Conservation (phyloP, 139 green algal genomes). For the Coelastrella sp. region DNA sequence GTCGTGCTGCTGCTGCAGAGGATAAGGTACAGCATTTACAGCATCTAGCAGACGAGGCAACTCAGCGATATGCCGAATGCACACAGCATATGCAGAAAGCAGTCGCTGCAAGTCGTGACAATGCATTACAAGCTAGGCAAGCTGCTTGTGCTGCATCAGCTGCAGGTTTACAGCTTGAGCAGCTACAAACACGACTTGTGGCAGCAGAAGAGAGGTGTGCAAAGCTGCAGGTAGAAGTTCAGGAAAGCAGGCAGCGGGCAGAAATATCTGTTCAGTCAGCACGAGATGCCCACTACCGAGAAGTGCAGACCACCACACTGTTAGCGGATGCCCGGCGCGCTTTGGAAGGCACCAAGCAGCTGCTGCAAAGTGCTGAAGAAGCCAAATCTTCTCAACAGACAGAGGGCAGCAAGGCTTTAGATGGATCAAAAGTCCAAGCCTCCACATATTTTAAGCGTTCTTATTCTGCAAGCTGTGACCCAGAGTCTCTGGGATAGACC, state of each 20-base stretch:
- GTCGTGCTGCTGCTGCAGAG: conserved; percentile 6
- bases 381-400: too few species aligned
- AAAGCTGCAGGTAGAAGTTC: background rate
- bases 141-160: background rate
- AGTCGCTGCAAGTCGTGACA: background rate
- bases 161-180: background rate
- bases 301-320: conserved; percentile 35
- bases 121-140: background rate
- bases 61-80: background rate
- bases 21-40: conserved; percentile 1
- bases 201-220: background rate
- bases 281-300: conserved; percentile 26
- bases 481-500: too few species aligned
- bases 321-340: conserved; percentile 22
- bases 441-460: background rate
- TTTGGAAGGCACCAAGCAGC: conserved; percentile 7
- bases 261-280: conserved; percentile 38
- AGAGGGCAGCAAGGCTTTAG: too few species aligned
- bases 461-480: background rate
- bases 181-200: background rate
- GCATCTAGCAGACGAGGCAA: background rate
- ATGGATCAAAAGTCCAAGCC: too few species aligned
- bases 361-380: conserved; percentile 1
- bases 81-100: background rate
- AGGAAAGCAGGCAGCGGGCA: background rate